These are phyloP conservation scores for Picea mariana DNA, from an alignment of 83 land plant genomes.

Conservation along the genomic window DNA sequence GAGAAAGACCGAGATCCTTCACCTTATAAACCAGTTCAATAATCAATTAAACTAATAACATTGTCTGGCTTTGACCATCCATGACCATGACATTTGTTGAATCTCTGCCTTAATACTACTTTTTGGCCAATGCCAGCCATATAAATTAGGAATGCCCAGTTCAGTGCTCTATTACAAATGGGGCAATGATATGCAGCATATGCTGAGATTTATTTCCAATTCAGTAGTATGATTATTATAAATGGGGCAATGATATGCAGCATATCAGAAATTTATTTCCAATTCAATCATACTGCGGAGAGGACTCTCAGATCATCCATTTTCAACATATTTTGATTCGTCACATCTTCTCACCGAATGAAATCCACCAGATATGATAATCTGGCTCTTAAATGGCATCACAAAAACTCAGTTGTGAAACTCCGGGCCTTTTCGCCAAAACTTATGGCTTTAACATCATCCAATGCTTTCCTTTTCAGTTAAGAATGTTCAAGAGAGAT, in stretches of 20 bases:
- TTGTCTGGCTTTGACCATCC: not conserved
- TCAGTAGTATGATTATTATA: slow-evolving; percentile 2
- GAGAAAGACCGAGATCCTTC: not conserved
- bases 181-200: slow-evolving; percentile 1
- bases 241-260: not conserved
- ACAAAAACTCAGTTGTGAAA: not conserved
- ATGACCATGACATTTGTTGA: slow-evolving; percentile 11
- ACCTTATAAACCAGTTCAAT: not conserved
- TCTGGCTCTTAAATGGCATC: not conserved
- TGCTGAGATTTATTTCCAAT: not conserved
- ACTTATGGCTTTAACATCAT: not conserved
- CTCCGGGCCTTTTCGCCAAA: not conserved
- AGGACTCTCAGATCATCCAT: not conserved
- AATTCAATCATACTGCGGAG: slow-evolving; percentile 5
- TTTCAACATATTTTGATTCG: not conserved
- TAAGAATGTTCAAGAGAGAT: not conserved
- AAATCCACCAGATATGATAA: not conserved
- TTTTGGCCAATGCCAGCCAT: slow-evolving; percentile 1
- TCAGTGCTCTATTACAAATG: not conserved
- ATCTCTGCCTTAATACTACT: not conserved
- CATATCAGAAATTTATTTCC: not conserved
- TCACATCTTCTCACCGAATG: not conserved
- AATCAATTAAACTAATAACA: slow-evolving; percentile 11
- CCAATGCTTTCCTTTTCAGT: not conserved
- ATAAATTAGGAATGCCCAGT: not conserved